Evolutionary conservation across 2,329 filamentous ascomycete species (phyloP).

Genomic region (Akanthomyces lecanii): DNA sequence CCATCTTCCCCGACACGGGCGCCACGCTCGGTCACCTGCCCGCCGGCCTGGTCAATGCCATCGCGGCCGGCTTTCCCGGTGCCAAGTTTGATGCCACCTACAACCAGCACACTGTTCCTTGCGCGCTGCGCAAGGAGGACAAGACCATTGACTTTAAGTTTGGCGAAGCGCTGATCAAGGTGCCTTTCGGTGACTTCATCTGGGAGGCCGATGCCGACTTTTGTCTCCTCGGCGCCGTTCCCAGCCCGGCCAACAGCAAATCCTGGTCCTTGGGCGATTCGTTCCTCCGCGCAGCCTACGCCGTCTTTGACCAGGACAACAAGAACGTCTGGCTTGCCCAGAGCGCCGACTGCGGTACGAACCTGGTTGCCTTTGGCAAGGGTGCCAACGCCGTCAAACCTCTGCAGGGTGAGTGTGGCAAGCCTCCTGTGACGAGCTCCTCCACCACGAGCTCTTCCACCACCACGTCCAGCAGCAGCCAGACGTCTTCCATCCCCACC

Average conservation of each 20-base stretch:
- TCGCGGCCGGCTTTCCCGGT: constrained; percentile 46
- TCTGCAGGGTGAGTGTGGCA: constrained; percentile 13
- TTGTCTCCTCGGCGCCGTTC: constrained; percentile 6
- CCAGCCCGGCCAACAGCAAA: neutral
- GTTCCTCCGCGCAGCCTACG: constrained; percentile 18
- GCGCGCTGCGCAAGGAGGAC: constrained; percentile 34
- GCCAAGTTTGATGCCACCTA: constrained; percentile 33
- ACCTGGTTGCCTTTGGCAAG: constrained; percentile 26
- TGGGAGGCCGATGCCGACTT: constrained; percentile 28
- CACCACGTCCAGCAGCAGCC: constrained; percentile 16
- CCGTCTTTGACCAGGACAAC: constrained; percentile 26
- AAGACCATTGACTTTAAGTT: constrained; percentile 49
- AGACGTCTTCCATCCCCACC: neutral
- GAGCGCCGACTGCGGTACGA: constrained; percentile 23
- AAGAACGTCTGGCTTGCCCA: constrained; percentile 24
- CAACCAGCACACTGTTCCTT: constrained; percentile 46
- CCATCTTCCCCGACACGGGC: constrained; percentile 68
- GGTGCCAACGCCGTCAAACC: constrained; percentile 27
- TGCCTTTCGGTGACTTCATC: constrained; percentile 48
- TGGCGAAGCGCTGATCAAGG: constrained; percentile 42
- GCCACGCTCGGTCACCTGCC: constrained; percentile 66
- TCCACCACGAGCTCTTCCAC: constrained; percentile 15
- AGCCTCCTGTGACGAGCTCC: constrained; percentile 5
- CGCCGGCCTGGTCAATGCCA: constrained; percentile 44
- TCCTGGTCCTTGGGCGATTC: constrained; percentile 10